Evolutionary conservation across 2,329 filamentous ascomycete species (phyloP).

Genomic region (Epichloe uncinata): DNA sequence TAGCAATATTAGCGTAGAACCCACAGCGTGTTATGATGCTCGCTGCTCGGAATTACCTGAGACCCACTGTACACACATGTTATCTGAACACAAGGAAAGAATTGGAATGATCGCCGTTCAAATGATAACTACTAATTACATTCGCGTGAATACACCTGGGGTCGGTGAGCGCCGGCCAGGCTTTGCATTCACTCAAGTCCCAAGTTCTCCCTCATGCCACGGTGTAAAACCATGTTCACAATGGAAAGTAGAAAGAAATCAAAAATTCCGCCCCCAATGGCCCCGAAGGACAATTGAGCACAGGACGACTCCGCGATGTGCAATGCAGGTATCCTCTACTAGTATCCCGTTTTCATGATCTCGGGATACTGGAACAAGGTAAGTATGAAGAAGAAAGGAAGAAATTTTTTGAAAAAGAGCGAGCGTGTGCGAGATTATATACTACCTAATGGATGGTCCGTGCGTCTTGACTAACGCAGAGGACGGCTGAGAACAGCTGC

Average conservation of each 20-base stretch:
- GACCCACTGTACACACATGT: no score
- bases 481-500: not conserved
- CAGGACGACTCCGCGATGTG: conserved; percentile 36
- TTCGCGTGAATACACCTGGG: not conserved
- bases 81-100: no score
- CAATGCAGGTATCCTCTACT: conserved; percentile 37
- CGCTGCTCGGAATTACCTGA: no score
- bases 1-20: no score
- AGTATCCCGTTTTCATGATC: conserved; percentile 30
- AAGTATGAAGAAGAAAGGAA: conserved; percentile 34
- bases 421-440: conserved; percentile 10
- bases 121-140: not conserved
- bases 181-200: not conserved
- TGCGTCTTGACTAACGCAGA: conserved; percentile 6
- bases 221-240: not conserved
- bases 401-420: conserved; percentile 8
- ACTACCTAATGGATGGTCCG: conserved; percentile 9
- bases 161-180: not conserved
- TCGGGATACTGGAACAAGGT: conserved; percentile 30
- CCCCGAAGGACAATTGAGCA: conserved; percentile 38
- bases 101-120: no score
- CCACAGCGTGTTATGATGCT: no score
- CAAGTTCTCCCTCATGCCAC: not conserved
- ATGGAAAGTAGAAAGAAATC: conserved; percentile 18
- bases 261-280: conserved; percentile 39